Percentiles rank a stretch among this genome's conserved stretches.
These are phyloP conservation scores for Epichloe uncinata DNA, from an alignment of 2,329 filamentous ascomycete species.

Conservation along the genomic window DNA sequence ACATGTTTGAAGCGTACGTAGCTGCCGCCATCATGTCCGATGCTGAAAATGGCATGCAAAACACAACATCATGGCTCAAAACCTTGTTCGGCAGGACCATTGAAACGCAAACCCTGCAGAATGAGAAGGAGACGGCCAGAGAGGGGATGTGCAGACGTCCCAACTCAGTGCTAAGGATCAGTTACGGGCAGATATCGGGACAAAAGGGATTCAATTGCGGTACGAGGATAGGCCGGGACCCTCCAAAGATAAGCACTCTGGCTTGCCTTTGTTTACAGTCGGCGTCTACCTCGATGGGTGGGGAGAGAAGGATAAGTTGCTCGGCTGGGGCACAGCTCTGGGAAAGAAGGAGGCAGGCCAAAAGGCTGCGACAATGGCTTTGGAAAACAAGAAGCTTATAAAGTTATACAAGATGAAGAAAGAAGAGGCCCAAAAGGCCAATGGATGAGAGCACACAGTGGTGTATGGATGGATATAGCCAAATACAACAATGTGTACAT, in stretches of 20 bases:
- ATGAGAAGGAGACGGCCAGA: constrained; percentile 6
- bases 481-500: background rate
- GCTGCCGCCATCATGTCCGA: constrained; percentile 64
- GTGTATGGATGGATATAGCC: background rate
- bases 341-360: constrained; percentile 57
- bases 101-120: constrained; percentile 33
- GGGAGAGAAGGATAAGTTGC: constrained; percentile 47
- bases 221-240: constrained; percentile 45
- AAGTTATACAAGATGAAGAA: constrained; percentile 36
- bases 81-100: constrained; percentile 59
- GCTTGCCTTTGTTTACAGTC: constrained; percentile 46
- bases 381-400: constrained; percentile 54
- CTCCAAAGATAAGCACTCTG: constrained; percentile 39
- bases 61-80: constrained; percentile 58
- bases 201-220: constrained; percentile 42
- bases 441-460: background rate
- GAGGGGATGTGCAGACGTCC: background rate
- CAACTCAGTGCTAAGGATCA: constrained; percentile 17
- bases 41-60: constrained; percentile 44
- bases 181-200: constrained; percentile 29
- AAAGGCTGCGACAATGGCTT: constrained; percentile 49
- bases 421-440: constrained; percentile 3
- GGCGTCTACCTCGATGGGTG: constrained; percentile 55
- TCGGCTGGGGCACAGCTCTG: constrained; percentile 50
- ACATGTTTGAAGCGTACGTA: constrained; percentile 85